Percentiles rank a stretch among this genome's conserved stretches.
phyloP scores from a whole-genome alignment of 495 filamentous ascomycete genomes.

The Lichina pygmaea region DNA sequence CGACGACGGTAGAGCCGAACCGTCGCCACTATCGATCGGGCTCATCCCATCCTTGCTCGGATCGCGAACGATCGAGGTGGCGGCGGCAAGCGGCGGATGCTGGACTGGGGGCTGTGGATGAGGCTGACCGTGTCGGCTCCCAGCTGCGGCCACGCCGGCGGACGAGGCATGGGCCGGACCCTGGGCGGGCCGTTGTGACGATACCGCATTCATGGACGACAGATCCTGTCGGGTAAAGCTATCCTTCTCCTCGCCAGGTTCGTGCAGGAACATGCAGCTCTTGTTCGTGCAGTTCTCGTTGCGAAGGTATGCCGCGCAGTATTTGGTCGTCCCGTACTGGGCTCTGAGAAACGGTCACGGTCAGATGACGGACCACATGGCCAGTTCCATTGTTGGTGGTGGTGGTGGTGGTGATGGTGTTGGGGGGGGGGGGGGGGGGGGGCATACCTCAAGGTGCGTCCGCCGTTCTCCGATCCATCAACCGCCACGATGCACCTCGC shows the following conservation, averaged over 20 bases:
- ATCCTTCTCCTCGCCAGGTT: constrained; percentile 87
- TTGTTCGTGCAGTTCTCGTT: constrained; percentile 81
- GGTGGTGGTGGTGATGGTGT: too few relatives aligned
- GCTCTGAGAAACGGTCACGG: constrained; percentile 27
- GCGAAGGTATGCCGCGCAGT: constrained; percentile 89
- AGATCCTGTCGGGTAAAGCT: constrained; percentile 88
- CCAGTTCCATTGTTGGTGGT: too few relatives aligned
- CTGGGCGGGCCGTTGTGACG: constrained; percentile 40
- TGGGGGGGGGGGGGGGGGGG: not conserved
- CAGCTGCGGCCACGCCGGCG: constrained; percentile 4
- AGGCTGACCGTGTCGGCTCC: constrained; percentile 9
- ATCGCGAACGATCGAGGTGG: constrained; percentile 47
- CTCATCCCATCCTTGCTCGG: constrained; percentile 50
- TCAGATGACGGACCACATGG: constrained; percentile 1
- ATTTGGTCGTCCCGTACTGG: constrained; percentile 94
- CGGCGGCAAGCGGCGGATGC: constrained; percentile 20
- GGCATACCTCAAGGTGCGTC: constrained; percentile 41
- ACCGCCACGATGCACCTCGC: constrained; percentile 71
- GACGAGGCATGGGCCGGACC: constrained; percentile 5
- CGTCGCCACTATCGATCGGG: constrained; percentile 28
- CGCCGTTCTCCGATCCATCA: constrained; percentile 75
- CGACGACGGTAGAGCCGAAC: constrained; percentile 68
- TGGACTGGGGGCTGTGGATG: constrained; percentile 24
- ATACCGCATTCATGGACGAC: constrained; percentile 79
- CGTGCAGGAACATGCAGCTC: constrained; percentile 92